phyloP scores from a whole-genome alignment of 2,329 filamentous ascomycete species.

The Chrysosporium keratinophilum region DNA sequence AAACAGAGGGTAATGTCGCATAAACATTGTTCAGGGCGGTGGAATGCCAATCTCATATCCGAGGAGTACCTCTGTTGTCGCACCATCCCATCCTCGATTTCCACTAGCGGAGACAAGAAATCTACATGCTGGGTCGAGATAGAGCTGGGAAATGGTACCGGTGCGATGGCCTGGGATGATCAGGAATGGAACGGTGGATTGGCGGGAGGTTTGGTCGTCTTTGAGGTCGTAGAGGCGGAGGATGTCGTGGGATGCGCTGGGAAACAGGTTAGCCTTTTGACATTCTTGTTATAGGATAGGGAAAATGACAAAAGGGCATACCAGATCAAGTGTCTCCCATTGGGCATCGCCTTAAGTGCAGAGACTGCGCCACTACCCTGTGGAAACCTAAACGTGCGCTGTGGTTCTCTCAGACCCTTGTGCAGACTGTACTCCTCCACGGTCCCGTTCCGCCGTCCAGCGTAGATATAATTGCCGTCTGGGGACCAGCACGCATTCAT shows the following conservation, averaged over 20 bases:
- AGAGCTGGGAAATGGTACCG: conserved; percentile 76
- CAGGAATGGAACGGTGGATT: conserved; percentile 82
- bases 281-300: too few relatives aligned
- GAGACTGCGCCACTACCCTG: conserved; percentile 81
- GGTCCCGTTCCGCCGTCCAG: conserved; percentile 76
- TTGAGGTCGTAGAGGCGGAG: conserved; percentile 82
- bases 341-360: conserved; percentile 80
- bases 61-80: conserved; percentile 76
- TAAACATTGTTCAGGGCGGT: background rate
- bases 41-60: conserved; percentile 75
- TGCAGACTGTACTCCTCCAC: conserved; percentile 91
- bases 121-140: conserved; percentile 74
- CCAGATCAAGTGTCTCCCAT: conserved; percentile 85
- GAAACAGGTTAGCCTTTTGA: conserved; percentile 17
- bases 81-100: conserved; percentile 90
- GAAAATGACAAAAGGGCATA: conserved; percentile 31
- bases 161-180: conserved; percentile 87
- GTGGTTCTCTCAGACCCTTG: conserved; percentile 62
- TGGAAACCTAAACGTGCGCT: conserved; percentile 76
- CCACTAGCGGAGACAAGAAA: conserved; percentile 91
- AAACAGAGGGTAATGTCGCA: background rate
- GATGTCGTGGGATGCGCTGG: conserved; percentile 85
- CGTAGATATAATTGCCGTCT: conserved; percentile 91
- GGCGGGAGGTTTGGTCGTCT: conserved; percentile 53
- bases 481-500: conserved; percentile 96